phyloP scores from a whole-genome alignment of 768 basidiomycete species.

The Lentinula edodes region DNA sequence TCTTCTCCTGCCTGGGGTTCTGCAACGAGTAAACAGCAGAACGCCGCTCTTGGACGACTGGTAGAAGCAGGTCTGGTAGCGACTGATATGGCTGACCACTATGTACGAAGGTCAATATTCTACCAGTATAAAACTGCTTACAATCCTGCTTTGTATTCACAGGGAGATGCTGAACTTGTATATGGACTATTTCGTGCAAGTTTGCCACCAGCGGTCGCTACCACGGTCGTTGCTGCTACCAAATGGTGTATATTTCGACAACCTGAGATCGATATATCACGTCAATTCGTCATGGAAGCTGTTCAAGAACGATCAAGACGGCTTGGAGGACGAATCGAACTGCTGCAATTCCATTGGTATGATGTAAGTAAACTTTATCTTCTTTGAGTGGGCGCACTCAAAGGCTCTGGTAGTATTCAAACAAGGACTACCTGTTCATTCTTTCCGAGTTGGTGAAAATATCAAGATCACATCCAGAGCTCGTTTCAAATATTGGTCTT shows the following conservation, averaged over 20 bases:
- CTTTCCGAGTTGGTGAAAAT: slow-evolving; percentile 11
- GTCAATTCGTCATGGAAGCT: slow-evolving; percentile 39
- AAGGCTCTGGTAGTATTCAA: slow-evolving; percentile 5
- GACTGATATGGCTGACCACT: slow-evolving; percentile 15
- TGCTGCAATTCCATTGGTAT: slow-evolving; percentile 59
- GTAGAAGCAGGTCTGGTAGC: slow-evolving; percentile 10
- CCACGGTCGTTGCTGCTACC: slow-evolving; percentile 43
- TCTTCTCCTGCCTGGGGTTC: slow-evolving; percentile 59
- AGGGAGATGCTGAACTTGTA: slow-evolving; percentile 14
- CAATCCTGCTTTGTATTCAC: background rate
- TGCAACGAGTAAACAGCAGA: slow-evolving; percentile 19
- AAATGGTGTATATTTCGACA: slow-evolving; percentile 56
- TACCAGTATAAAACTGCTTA: background rate
- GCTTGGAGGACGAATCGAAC: slow-evolving; percentile 38
- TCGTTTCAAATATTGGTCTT: slow-evolving; percentile 47
- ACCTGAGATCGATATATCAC: slow-evolving; percentile 26
- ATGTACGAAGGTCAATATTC: slow-evolving; percentile 5
- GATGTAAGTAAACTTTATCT: slow-evolving; percentile 24
- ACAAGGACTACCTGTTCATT: slow-evolving; percentile 10
- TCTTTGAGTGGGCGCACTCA: background rate
- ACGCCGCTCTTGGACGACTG: slow-evolving; percentile 1
- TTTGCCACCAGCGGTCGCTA: slow-evolving; percentile 15
- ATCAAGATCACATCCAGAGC: slow-evolving; percentile 11
- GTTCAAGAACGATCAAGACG: slow-evolving; percentile 46
- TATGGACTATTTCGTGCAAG: slow-evolving; percentile 45